Percentiles rank a stretch among this genome's conserved stretches.
Evolutionary conservation across 2,329 filamentous ascomycete species (phyloP).

Genomic region (Rosellinia necatrix): DNA sequence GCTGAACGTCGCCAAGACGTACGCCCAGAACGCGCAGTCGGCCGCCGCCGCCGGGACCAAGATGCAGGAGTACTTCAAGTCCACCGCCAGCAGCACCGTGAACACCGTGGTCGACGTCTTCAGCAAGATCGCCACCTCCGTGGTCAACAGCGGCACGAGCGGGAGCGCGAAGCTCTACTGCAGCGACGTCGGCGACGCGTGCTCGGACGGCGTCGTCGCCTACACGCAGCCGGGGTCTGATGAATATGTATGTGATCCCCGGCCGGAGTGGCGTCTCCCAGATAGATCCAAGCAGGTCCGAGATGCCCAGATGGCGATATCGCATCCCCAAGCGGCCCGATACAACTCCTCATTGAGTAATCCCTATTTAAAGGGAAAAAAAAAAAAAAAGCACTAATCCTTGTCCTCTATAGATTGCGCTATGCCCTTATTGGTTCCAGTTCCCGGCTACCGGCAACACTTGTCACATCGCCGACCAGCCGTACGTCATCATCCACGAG

Average conservation of each 20-base stretch:
- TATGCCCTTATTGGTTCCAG: constrained; percentile 14
- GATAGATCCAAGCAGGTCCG: no score
- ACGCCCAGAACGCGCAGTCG: not conserved
- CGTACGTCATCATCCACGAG: constrained; percentile 16
- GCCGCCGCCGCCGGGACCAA: constrained; percentile 10
- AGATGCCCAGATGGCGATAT: no score
- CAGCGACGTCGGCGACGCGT: constrained; percentile 2
- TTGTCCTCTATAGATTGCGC: not conserved
- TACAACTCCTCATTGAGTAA: not conserved
- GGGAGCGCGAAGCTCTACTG: constrained; percentile 15
- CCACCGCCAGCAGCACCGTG: constrained; percentile 6
- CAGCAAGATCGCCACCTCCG: constrained; percentile 11
- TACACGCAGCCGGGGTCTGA: constrained; percentile 3
- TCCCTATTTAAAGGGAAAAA: not conserved
- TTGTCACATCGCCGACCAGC: constrained; percentile 14
- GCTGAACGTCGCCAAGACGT: constrained; percentile 5
- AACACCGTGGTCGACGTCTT: constrained; percentile 10
- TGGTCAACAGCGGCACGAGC: constrained; percentile 10
- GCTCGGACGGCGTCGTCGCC: constrained; percentile 8
- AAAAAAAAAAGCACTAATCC: not conserved
- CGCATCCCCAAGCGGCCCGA: no score
- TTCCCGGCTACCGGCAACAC: constrained; percentile 7
- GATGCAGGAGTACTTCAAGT: constrained; percentile 19
- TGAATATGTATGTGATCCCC: constrained; percentile 12
- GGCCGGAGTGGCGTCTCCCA: no score